Conservation (phyloP, 2,329 filamentous ascomycete species). For the Alternaria burnsii region DNA sequence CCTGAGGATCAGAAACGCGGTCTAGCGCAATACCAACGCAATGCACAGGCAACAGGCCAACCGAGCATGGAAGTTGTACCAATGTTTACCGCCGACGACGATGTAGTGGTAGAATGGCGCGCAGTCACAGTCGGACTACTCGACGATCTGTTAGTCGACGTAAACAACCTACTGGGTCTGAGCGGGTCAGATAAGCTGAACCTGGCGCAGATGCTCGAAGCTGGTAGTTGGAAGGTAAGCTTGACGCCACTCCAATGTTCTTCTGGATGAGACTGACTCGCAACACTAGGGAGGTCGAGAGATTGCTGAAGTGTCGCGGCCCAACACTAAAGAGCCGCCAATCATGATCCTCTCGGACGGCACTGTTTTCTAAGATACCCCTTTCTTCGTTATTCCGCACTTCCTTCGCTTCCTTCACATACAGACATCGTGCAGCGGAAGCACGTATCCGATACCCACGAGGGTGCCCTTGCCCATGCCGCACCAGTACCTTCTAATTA, state of each 20-base stretch:
- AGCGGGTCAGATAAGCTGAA: slow-evolving; percentile 74
- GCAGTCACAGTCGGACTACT: slow-evolving; percentile 78
- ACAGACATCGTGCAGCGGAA: slow-evolving; percentile 24
- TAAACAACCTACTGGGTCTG: slow-evolving; percentile 73
- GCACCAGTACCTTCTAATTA: slow-evolving; percentile 25
- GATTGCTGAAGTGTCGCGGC: slow-evolving; percentile 92
- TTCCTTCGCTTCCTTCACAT: slow-evolving; percentile 35
- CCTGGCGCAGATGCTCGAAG: slow-evolving; percentile 89
- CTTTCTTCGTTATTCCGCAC: slow-evolving; percentile 36
- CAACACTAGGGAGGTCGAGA: slow-evolving; percentile 80
- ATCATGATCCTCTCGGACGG: slow-evolving; percentile 97
- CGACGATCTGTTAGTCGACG: slow-evolving; percentile 73
- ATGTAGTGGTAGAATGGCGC: slow-evolving; percentile 82
- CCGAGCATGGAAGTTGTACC: slow-evolving; percentile 78
- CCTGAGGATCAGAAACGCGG: slow-evolving; percentile 74
- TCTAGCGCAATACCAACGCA: slow-evolving; percentile 72
- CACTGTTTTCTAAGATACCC: slow-evolving; percentile 81
- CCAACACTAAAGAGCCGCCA: slow-evolving; percentile 94
- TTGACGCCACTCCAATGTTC: neutral
- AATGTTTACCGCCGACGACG: slow-evolving; percentile 75
- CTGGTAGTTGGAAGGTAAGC: slow-evolving; percentile 95
- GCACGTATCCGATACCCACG: slow-evolving; percentile 23
- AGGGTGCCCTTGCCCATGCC: slow-evolving; percentile 11
- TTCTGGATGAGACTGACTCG: slow-evolving; percentile 13
- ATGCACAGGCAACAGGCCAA: slow-evolving; percentile 75